These are phyloP conservation scores for Aspergillus amoenus DNA, from an alignment of 2,329 filamentous ascomycete species.

Conservation along the genomic window DNA sequence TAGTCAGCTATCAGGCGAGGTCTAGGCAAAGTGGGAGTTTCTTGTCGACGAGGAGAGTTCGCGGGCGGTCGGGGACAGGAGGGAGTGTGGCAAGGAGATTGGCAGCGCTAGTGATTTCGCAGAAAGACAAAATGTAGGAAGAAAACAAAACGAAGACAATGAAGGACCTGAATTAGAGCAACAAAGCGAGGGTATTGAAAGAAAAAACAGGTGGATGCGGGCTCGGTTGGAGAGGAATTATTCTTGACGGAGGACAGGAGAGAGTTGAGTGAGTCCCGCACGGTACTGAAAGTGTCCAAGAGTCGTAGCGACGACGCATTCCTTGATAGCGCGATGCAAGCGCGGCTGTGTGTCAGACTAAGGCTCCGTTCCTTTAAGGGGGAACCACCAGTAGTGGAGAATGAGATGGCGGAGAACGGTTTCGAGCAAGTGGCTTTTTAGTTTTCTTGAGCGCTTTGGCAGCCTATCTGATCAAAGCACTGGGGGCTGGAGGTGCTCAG, in stretches of 20 bases:
- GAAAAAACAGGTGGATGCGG: background rate
- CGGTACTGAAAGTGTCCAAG: conserved; percentile 21
- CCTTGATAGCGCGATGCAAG: conserved; percentile 28
- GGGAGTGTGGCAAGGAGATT: conserved; percentile 12
- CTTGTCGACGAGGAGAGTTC: conserved; percentile 4
- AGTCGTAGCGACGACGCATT: conserved; percentile 24
- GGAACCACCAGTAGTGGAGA: conserved; percentile 19
- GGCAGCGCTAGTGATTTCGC: conserved; percentile 9
- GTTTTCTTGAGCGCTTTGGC: conserved; percentile 3
- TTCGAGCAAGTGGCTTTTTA: conserved; percentile 17
- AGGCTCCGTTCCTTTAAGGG: conserved; percentile 22
- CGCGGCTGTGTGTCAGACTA: conserved; percentile 29
- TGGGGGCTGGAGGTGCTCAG: background rate
- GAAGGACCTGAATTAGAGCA: background rate
- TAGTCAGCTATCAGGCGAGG: background rate
- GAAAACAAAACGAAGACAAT: background rate
- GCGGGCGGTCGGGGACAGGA: conserved; percentile 17
- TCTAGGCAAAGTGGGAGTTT: background rate
- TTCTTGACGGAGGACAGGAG: conserved; percentile 9
- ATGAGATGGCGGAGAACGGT: conserved; percentile 19
- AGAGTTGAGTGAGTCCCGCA: conserved; percentile 18
- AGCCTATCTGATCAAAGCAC: background rate
- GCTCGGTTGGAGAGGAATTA: background rate
- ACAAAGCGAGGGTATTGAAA: conserved; percentile 4
- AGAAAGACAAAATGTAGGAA: conserved; percentile 3